Base-by-base conservation (phyloP, 2,329 filamentous ascomycete species). In the Colletotrichum trifolii region DNA sequence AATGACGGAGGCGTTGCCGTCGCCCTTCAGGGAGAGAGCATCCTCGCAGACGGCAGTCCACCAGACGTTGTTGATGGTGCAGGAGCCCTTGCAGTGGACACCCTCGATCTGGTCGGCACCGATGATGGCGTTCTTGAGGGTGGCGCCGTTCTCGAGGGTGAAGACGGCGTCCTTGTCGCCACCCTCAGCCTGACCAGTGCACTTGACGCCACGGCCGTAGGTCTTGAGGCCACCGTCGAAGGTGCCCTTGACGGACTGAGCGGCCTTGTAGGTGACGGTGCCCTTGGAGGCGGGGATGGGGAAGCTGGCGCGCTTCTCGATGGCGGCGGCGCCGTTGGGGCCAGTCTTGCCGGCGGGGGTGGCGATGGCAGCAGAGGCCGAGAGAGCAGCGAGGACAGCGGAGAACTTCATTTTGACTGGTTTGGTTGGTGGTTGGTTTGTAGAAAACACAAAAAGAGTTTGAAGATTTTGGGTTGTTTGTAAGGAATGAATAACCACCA, bases 1-100 rank as follows among this genome's bases (percentile, higher is more conserved):
- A 43, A 67, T 64, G 60, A 65, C 13, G 55, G 10, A 46, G 60
- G 65, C 65, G 64, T 68, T 64, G 59, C 66, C 66, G 47, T 68
- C 39, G 6, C 66, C 66, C 63, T 67, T 66, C 2, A 66, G 43
- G 45, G 58, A 45, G 25, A 68, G 50, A 53, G 66, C 66, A 34
- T 68, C 66, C 54, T 82, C 80, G 64, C 81, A 82, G 52, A 83
- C 80, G 35, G 81, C 77, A 57, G 79, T 77, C 64, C 82, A 85
- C 82, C 82, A 84, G 46, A 83, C 82, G n/a, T 78, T 80, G 67
- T 79, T 73, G 8, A 82, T 69, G 2, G 71, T 81, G 69, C 81
- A 82, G 1, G 73, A 52, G 3, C 81, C 81, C 40, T 75, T 68
- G 71, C 81, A 83, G 73, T 83, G 80, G 5, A 83, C 74, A 35